phyloP scores from a whole-genome alignment of 192 early-diverging fungal genomes.

The Entophlyctis helioformis region DNA sequence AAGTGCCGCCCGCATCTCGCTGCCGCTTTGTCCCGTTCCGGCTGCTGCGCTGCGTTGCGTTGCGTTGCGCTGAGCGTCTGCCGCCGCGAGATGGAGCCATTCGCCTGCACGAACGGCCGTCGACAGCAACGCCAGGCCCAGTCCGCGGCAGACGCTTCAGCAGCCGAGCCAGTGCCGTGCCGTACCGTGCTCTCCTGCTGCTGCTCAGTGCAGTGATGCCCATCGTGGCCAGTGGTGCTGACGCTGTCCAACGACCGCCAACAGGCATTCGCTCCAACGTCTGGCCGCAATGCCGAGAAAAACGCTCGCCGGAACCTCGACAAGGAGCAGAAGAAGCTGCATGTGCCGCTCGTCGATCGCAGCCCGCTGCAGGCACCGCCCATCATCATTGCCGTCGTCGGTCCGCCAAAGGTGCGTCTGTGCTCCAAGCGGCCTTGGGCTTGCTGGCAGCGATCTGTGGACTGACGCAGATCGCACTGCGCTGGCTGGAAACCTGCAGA shows the following conservation, averaged over 20 bases:
- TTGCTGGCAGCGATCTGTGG: neutral
- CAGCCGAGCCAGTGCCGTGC: no score
- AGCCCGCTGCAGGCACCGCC: conserved; percentile 85
- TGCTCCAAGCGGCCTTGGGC: neutral
- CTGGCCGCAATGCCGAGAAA: conserved; percentile 55
- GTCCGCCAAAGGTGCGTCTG: conserved; percentile 68
- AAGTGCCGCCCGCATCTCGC: neutral
- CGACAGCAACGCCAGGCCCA: no score
- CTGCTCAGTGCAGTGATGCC: neutral
- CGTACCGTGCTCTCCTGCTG: neutral
- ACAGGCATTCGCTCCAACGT: conserved; percentile 32
- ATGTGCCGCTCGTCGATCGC: conserved; percentile 92
- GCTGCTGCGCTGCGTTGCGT: no score
- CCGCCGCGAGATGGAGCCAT: neutral
- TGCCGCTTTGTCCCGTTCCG: no score
- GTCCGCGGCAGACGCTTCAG: no score
- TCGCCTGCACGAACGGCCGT: no score
- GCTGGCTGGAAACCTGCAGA: no score
- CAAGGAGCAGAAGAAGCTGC: conserved; percentile 74
- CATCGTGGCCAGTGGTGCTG: neutral
- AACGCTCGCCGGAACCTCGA: conserved; percentile 74
- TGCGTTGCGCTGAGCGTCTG: neutral
- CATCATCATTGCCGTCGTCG: conserved; percentile 88
- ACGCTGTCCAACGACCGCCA: neutral
- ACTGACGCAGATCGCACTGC: no score